Base-by-base conservation (phyloP, 2,329 filamentous ascomycete genomes). In the Graphilbum sp. region DNA sequence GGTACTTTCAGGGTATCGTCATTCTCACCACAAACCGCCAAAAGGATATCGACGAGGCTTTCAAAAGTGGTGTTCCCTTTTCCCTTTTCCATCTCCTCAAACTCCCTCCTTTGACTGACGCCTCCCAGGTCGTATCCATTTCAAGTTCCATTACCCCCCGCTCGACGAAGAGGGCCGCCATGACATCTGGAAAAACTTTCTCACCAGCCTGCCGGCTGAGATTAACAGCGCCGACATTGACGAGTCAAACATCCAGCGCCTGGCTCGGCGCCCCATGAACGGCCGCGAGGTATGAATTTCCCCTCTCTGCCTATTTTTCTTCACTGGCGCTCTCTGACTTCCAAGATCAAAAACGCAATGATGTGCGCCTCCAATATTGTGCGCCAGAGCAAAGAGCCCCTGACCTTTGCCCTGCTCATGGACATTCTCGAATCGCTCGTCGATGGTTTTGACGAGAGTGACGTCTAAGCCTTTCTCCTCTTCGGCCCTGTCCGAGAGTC, bases 11-110 rank as follows among this genome's bases (percentile, higher is more conserved):
- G 31, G 38, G 38, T 16, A 40, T 41, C 25, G 10, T 41, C 19
- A 40, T 40, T 23, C 35, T 38, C 18, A 41, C 40, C 23, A 39
- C 41, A 11, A 42, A 43, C 32, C 31, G 37, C 23, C 32, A 31
- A 13, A 18, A 32, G 18, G 32, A 32, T 12, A 24, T 42, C 18
- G 34, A 32, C 17, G 25, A 24, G 18, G 32, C 35, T 12, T 41
- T 37, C 33, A 36, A 36, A n/a, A 39, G 37, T 34, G 29, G 3
- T 32, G 5, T 27, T 18, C 5, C n/a, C 9, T n/a, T 15, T 21
- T 24, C 5, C 20, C 2, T 31, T 9, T 31, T 12, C 16, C 17
- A 25, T 19, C 23, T n/a, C 32, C n/a, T n/a, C n/a, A n/a, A n/a
- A n/a, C n/a, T n/a, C n/a, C n/a, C n/a, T n/a, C n/a, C n/a, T n/a